These are phyloP conservation scores for Phytophthora quininea DNA, from an alignment of 352 stramenopile genomes.

Conservation along the genomic window DNA sequence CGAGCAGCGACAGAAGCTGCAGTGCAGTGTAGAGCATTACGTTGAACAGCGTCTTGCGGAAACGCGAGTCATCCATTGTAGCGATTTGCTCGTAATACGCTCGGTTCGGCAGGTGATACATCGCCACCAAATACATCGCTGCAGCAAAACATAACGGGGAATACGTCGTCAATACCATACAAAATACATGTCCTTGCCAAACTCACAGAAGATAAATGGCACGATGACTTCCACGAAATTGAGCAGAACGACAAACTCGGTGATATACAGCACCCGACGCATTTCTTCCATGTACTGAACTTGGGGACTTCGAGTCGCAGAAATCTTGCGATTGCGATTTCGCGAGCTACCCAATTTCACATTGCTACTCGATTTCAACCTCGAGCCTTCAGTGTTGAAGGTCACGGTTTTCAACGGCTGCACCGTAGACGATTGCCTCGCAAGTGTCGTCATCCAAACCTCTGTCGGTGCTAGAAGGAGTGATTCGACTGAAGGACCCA, in stretches of 20 bases:
- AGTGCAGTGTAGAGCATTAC: slow-evolving; percentile 14
- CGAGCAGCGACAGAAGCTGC: slow-evolving; percentile 8
- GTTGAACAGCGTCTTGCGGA: slow-evolving; percentile 6
- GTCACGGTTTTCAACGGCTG: not conserved
- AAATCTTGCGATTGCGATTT: too few species aligned
- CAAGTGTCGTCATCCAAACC: not conserved
- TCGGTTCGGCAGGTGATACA: slow-evolving; percentile 31
- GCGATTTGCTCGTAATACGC: slow-evolving; percentile 31
- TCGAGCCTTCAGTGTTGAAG: too few species aligned
- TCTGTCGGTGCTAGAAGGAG: too few species aligned
- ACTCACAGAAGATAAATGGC: slow-evolving; percentile 24
- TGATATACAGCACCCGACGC: slow-evolving; percentile 19
- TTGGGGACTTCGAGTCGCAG: not conserved
- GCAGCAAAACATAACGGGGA: not conserved
- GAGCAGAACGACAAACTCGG: slow-evolving; percentile 22
- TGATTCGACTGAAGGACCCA: not conserved
- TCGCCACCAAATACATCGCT: slow-evolving; percentile 27
- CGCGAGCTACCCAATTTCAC: too few species aligned
- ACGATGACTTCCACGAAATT: slow-evolving; percentile 33
- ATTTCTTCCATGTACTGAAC: slow-evolving; percentile 15
- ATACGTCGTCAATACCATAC: not conserved
- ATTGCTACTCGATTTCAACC: too few species aligned
- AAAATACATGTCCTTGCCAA: too few species aligned
- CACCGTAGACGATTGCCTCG: slow-evolving; percentile 9
- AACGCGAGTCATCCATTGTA: not conserved